Conservation (phyloP, 805 yeast genomes). For the Millerago galiae region DNA sequence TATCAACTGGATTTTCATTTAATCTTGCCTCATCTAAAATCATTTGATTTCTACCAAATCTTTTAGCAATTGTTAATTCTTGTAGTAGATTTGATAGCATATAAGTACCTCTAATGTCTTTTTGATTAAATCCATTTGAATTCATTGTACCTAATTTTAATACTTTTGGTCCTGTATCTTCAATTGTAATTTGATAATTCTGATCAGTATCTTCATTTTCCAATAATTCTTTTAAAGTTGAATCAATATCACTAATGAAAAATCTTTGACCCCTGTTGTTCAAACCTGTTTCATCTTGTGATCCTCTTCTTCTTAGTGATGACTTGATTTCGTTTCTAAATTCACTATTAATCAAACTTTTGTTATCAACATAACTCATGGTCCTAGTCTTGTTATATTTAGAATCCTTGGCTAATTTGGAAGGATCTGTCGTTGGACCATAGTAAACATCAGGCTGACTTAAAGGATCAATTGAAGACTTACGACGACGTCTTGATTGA, state of each 20-base stretch:
- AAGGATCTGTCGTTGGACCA: constrained; percentile 55
- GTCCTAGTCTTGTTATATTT: constrained; percentile 51
- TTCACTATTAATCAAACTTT: constrained; percentile 12
- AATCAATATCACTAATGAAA: constrained; percentile 68
- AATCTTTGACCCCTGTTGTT: constrained; percentile 37
- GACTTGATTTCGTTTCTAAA: constrained; percentile 19
- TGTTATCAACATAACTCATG: constrained; percentile 37
- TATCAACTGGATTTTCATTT: constrained; percentile 79
- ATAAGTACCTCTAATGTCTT: constrained; percentile 79
- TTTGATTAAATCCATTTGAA: constrained; percentile 71
- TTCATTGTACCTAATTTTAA: constrained; percentile 74
- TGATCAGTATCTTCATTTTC: constrained; percentile 79
- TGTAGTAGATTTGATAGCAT: constrained; percentile 82
- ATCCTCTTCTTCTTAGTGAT: constrained; percentile 41
- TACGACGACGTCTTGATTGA: constrained; percentile 14
- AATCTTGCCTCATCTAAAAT: constrained; percentile 76
- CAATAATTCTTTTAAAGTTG: constrained; percentile 62
- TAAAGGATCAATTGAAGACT: constrained; percentile 42
- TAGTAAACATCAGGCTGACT: constrained; percentile 66
- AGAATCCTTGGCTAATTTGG: constrained; percentile 33
- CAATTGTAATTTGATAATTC: constrained; percentile 79
- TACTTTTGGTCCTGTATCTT: constrained; percentile 82
- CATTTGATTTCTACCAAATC: constrained; percentile 72
- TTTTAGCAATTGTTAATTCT: constrained; percentile 80
- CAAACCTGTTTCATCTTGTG: constrained; percentile 42